Evolutionary conservation across 148 eudicot species (phyloP).

Genomic region (Vaccinium myrtillus): DNA sequence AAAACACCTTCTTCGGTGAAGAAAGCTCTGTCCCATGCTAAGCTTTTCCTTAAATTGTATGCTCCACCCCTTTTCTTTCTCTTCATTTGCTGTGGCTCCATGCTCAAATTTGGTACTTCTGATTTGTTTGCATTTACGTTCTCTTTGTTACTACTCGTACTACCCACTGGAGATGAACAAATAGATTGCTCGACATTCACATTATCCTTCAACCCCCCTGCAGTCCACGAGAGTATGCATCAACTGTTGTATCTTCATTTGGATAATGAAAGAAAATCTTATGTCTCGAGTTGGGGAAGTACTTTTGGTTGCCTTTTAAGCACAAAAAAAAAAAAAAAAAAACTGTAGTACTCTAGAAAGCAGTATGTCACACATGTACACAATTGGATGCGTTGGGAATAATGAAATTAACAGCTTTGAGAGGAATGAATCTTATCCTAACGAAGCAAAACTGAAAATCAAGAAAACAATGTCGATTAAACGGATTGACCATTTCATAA

Average conservation of each 20-base stretch:
- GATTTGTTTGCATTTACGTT: conserved; percentile 44
- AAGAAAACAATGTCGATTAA: not conserved
- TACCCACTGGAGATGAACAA: conserved; percentile 26
- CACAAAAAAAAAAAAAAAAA: too few species aligned
- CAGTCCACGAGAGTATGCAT: conserved; percentile 17
- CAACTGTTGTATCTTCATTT: not conserved
- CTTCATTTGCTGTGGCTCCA: conserved; percentile 82
- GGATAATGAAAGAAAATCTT: not conserved
- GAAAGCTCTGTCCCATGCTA: conserved; percentile 97
- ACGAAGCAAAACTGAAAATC: not conserved
- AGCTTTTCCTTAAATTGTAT: conserved; percentile 79
- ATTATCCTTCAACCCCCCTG: conserved; percentile 30
- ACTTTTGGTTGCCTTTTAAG: not conserved
- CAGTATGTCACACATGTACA: not conserved
- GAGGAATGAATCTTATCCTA: not conserved
- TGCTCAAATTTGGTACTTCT: conserved; percentile 39
- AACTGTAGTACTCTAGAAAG: not conserved
- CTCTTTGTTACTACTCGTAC: conserved; percentile 56
- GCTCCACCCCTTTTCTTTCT: conserved; percentile 65
- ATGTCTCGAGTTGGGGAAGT: not conserved
- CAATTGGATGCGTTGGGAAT: not conserved
- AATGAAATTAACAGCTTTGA: not conserved
- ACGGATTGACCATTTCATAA: not conserved
- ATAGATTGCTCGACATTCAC: conserved; percentile 20
- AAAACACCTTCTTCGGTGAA: conserved; percentile 84